Evolutionary conservation across 257 asterid genomes (phyloP), one percentile per base, ranked within the genome.

Genomic region (Anisodus tanguticus): DNA sequence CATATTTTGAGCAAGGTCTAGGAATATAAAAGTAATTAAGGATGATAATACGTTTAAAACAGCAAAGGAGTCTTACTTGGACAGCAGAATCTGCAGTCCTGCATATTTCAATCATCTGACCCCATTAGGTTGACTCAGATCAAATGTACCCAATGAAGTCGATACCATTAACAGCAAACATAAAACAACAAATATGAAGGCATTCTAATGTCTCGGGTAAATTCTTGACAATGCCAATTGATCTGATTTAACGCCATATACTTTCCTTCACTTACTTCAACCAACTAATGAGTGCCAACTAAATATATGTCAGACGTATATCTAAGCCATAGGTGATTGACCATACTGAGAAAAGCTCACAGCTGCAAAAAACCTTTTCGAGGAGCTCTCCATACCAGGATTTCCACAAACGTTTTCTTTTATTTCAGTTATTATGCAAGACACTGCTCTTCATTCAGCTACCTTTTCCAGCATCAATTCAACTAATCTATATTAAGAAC

Each of bases 1-100:
- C 63, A 76, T 76, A 55, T 76, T 76, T 49, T 49, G 47, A 76
- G 47, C 22, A 51, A 76, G 63, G 81, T 35, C 47, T 13, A 53
- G 81, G 45, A 76, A 51, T 51, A 26, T 51, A 51, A 26, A 7
- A 51, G 63, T 76, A 76, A 35, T 26, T 13, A 68, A 68, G 77
- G 77, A 68, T 51, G 13, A 76, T 53, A 76, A 51, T 76, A 76
- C 63, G 51, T 76, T 76, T 51, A 22, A 76, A 22, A 51, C 13
- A 66, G 72, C 83, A 79, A 59, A 35, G 47, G 80, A 80, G 51
- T 84, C 91, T 89, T 89, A 89, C 91, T 67, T 85, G 87, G 64
- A 63, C 35, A 54, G 90, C 86, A 83, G 90, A 82, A 89, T 78
- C 86, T 51, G 47, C 77, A 84, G 82, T 74, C 86, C 64, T 68